Evolutionary conservation across 352 stramenopile species (phyloP).

Genomic region (Globisporangium okanoganense): DNA sequence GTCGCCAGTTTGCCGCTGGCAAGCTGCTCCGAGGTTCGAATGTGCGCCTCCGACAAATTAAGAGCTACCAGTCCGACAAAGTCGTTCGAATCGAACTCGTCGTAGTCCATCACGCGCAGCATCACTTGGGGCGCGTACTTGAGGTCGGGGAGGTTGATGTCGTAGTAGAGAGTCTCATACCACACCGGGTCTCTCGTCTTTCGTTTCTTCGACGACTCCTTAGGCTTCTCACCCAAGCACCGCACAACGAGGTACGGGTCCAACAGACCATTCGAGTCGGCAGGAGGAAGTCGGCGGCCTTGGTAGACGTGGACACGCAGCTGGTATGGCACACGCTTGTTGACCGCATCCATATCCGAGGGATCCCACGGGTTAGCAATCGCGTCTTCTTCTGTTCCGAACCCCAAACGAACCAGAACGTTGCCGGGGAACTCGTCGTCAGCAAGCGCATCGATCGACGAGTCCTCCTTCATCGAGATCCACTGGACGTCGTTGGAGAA

Average conservation of each 20-base stretch:
- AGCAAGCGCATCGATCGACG: slow-evolving; percentile 69
- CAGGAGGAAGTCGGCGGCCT: slow-evolving; percentile 64
- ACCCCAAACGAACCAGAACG: slow-evolving; percentile 70
- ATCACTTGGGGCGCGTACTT: slow-evolving; percentile 78
- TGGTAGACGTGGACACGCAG: slow-evolving; percentile 86
- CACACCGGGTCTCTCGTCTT: slow-evolving; percentile 82
- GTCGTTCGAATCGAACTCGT: slow-evolving; percentile 73
- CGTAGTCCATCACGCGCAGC: slow-evolving; percentile 77
- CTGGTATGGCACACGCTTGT: slow-evolving; percentile 79
- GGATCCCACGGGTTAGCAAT: slow-evolving; percentile 50
- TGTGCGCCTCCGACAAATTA: slow-evolving; percentile 67
- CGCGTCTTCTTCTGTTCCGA: slow-evolving; percentile 71
- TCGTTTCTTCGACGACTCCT: slow-evolving; percentile 66
- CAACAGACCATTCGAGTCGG: slow-evolving; percentile 81
- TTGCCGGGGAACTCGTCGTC: slow-evolving; percentile 83
- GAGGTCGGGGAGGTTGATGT: slow-evolving; percentile 75
- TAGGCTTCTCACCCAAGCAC: slow-evolving; percentile 77
- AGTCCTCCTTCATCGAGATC: slow-evolving; percentile 81
- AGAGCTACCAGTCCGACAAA: slow-evolving; percentile 59
- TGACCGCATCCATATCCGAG: slow-evolving; percentile 51
- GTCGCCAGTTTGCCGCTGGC: slow-evolving; percentile 31
- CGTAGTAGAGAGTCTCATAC: slow-evolving; percentile 87
- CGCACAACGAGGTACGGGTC: slow-evolving; percentile 81
- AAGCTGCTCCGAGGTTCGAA: slow-evolving; percentile 60
- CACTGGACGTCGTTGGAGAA: slow-evolving; percentile 63